Base-by-base conservation (phyloP, 257 asterid genomes). In the Solanum pimpinellifolium region DNA sequence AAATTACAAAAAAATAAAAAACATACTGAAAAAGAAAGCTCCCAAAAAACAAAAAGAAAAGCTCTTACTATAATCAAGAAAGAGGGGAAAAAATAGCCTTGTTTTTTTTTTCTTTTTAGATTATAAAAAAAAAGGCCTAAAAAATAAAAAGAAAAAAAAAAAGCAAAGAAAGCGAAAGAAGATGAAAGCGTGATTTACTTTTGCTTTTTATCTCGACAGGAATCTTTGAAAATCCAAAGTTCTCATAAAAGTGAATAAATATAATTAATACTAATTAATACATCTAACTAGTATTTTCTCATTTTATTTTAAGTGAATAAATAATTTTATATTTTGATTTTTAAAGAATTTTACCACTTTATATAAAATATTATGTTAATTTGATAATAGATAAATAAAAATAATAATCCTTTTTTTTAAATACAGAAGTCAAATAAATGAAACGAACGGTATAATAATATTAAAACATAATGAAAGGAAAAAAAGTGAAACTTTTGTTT, bases 131-230 rank as follows among this genome's bases (percentile, higher is more conserved):
- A 88, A 83, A 83, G 69, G 44, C 77, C 59, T 23, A 74, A 86
- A 87, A 86, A 87, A 81, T 25, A 4, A 70, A 76, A 66, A 72
- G 3, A 81, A 31, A 47, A 81, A 18, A 25, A 31, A 49, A 66
- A 88, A 90, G 87, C 49, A 89, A 86, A 86, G 95, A 92, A 86
- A 92, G 92, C 92, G 91, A 93, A 86, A 62, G 86, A 81, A 74
- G 84, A 92, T 90, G 89, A 87, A 88, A 87, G 95, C 90, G 92
- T 88, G 93, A 68, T 85, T 77, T 87, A 90, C 92, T 93, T 93
- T 93, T 89, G 92, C 94, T 92, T 92, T 93, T 87, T 88, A 52
- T 77, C 87, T 87, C 62, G 93, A 91, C 93, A 87, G 90, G 95
- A 93, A 93, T 92, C 92, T 93, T 91, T 90, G 89, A 89, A 91